Evolutionary conservation across 2,329 filamentous ascomycete genomes (phyloP).

Genomic region (Parastagonospora nodorum): DNA sequence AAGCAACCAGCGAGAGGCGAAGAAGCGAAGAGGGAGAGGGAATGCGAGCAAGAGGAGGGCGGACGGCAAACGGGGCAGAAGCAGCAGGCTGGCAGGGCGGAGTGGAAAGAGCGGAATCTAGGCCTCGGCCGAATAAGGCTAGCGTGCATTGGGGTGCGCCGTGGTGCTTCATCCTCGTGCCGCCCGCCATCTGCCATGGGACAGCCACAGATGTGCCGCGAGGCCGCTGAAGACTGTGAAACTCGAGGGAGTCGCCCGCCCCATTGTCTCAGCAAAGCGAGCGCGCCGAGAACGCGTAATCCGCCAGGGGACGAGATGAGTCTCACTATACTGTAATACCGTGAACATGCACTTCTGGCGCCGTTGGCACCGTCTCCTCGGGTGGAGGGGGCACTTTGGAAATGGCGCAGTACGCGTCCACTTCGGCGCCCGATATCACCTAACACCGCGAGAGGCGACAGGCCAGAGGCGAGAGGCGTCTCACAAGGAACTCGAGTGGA

Average conservation of each 20-base stretch:
- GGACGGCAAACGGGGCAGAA: not conserved
- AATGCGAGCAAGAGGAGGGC: conserved; percentile 4
- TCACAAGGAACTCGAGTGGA: not conserved
- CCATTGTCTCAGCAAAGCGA: too few species aligned
- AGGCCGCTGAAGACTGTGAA: too few species aligned
- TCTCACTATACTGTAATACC: too few species aligned
- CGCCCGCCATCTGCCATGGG: not conserved
- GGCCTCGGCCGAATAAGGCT: not conserved
- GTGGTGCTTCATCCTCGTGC: not conserved
- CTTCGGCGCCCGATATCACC: not conserved
- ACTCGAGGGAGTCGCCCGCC: too few species aligned
- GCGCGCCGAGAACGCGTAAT: not conserved
- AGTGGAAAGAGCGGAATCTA: not conserved
- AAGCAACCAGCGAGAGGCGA: conserved; percentile 10
- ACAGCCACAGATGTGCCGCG: not conserved
- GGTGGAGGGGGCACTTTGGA: not conserved
- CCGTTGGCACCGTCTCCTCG: not conserved
- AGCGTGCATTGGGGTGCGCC: not conserved
- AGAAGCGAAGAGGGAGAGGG: conserved; percentile 6
- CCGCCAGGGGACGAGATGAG: not conserved
- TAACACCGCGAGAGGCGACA: not conserved
- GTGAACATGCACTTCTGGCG: too few species aligned
- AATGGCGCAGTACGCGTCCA: conserved; percentile 3
- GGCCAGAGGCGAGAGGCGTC: not conserved
- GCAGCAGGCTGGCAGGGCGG: not conserved